Evolutionary conservation across 306 rosid genomes (phyloP).

Genomic region (Abrus pulchellus): DNA sequence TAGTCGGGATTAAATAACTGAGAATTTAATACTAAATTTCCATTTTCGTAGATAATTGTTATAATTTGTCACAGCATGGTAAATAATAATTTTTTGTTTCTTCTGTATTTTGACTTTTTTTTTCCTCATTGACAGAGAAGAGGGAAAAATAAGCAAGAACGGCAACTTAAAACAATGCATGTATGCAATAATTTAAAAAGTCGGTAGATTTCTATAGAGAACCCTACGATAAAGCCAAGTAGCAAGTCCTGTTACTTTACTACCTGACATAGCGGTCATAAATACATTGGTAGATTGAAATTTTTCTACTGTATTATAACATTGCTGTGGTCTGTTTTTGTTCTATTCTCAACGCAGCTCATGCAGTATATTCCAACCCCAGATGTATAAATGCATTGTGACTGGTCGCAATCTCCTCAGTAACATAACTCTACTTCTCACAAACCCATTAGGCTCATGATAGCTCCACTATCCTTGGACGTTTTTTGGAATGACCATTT

Average conservation of each 20-base stretch:
- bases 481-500: conserved; percentile 53
- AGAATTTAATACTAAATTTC: neutral
- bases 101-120: neutral
- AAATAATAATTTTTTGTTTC: neutral
- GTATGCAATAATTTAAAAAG: neutral
- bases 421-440: conserved; percentile 1
- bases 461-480: conserved; percentile 70
- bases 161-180: neutral
- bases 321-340: neutral
- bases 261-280: neutral
- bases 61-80: neutral
- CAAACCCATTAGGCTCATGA: conserved; percentile 32
- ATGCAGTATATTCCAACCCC: neutral
- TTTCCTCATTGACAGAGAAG: neutral
- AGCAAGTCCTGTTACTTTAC: neutral
- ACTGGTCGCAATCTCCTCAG: conserved; percentile 3
- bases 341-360: neutral
- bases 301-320: neutral
- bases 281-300: neutral
- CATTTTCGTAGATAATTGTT: neutral
- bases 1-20: neutral
- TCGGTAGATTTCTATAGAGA: too few relatives aligned
- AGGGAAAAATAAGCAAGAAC: neutral
- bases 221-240: neutral
- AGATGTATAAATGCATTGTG: neutral